Conservation (phyloP, 176 grass and related monocot genomes). For the Carex kokanica region DNA sequence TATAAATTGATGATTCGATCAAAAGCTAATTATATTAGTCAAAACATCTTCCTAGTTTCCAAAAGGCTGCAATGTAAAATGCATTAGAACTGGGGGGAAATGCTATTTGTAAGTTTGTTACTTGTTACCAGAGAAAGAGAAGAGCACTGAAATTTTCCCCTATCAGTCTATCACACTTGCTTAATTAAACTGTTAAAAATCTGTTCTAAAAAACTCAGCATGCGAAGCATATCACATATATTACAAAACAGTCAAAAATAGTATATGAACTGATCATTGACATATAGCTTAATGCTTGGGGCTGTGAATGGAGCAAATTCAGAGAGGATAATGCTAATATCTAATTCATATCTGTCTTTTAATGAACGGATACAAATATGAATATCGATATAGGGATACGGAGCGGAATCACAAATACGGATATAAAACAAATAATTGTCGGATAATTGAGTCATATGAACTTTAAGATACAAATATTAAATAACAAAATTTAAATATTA, state of each 20-base stretch:
- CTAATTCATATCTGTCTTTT: no score
- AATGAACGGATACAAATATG: no score
- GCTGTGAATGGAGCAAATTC: no score
- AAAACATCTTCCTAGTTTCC: neutral
- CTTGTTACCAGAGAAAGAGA: neutral
- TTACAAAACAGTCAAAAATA: neutral
- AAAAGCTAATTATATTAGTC: neutral
- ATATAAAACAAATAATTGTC: no score
- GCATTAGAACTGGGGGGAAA: neutral
- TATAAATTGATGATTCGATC: neutral
- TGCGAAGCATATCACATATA: no score
- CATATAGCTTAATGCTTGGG: neutral
- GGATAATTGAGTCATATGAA: no score
- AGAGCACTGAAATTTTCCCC: neutral
- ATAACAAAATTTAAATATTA: no score
- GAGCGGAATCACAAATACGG: no score
- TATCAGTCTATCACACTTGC: neutral
- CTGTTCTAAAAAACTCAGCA: neutral
- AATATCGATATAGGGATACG: no score
- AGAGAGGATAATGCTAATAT: no score
- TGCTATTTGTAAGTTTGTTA: neutral
- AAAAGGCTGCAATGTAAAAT: neutral
- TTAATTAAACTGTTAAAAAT: neutral
- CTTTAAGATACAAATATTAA: no score
- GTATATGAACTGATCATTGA: neutral